Evolutionary conservation across 2,329 filamentous ascomycete genomes (phyloP).

Genomic region (Aspergillus awamori): DNA sequence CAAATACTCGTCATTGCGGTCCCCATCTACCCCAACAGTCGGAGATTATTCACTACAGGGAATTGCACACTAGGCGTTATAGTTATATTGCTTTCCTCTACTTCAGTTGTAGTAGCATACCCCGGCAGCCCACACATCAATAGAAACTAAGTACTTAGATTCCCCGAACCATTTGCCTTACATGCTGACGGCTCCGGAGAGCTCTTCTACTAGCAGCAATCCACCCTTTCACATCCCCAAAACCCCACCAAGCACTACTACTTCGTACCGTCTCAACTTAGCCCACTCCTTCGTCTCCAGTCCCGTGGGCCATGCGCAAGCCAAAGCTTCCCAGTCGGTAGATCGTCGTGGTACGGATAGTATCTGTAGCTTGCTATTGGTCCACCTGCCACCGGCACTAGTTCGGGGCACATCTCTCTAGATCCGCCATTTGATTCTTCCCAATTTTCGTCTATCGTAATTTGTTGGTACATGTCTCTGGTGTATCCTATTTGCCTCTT

Average conservation of each 20-base stretch:
- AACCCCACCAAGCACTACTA: too few species aligned
- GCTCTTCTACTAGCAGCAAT: background rate
- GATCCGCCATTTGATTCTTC: slow-evolving; percentile 20
- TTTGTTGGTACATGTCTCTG: background rate
- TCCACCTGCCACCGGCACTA: slow-evolving; percentile 9
- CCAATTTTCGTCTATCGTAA: background rate
- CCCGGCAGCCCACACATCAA: too few species aligned
- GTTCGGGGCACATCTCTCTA: slow-evolving; percentile 20
- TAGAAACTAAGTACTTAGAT: background rate
- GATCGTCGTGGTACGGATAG: slow-evolving; percentile 12
- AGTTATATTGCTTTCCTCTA: background rate
- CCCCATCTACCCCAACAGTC: background rate
- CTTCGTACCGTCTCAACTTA: too few species aligned
- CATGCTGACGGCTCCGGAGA: background rate
- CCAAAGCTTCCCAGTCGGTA: slow-evolving; percentile 14
- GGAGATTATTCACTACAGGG: background rate
- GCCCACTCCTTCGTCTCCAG: slow-evolving; percentile 4
- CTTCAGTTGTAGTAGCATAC: background rate
- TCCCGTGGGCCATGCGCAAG: slow-evolving; percentile 20
- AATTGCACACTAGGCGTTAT: background rate
- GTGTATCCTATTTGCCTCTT: background rate
- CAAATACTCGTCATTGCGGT: slow-evolving; percentile 1
- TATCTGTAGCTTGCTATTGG: slow-evolving; percentile 14
- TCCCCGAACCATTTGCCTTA: background rate
- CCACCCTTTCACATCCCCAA: background rate